phyloP scores from a whole-genome alignment of 192 early-diverging fungal genomes.

The Entomortierella parvispora region DNA sequence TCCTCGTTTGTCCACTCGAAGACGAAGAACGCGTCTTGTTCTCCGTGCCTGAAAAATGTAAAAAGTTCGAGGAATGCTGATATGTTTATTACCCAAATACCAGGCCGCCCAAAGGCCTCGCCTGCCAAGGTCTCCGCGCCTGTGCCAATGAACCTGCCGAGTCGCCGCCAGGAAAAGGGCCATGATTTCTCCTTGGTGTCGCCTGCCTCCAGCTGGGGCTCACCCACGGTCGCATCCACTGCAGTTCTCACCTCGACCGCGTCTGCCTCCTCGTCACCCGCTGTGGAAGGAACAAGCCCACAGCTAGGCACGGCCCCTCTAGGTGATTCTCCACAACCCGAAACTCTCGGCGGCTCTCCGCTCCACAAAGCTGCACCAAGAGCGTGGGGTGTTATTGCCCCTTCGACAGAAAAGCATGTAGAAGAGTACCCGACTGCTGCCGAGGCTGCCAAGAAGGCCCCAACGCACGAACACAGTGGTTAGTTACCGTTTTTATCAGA shows the following conservation, averaged over 20 bases:
- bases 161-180: constrained; percentile 30
- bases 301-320: background rate
- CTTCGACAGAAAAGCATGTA: constrained; percentile 15
- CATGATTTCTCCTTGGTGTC: constrained; percentile 25
- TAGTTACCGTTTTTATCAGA: background rate
- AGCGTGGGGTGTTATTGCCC: constrained; percentile 32
- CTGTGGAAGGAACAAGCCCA: constrained; percentile 2
- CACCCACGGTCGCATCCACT: constrained; percentile 13
- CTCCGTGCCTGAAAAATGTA: no score
- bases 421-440: constrained; percentile 51
- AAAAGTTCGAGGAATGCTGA: no score
- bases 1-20: no score
- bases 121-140: constrained; percentile 36
- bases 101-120: no score
- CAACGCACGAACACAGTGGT: constrained; percentile 28
- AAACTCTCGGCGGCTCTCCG: constrained; percentile 17
- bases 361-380: constrained; percentile 26
- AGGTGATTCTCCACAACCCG: constrained; percentile 23
- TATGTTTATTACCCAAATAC: no score
- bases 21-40: no score
- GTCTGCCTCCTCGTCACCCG: constrained; percentile 19
- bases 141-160: constrained; percentile 43
- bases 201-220: constrained; percentile 38
- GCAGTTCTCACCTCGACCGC: constrained; percentile 14
- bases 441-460: constrained; percentile 40